Evolutionary conservation across 2,329 filamentous ascomycete species (phyloP).

Genomic region (Diaporthe ampelina): DNA sequence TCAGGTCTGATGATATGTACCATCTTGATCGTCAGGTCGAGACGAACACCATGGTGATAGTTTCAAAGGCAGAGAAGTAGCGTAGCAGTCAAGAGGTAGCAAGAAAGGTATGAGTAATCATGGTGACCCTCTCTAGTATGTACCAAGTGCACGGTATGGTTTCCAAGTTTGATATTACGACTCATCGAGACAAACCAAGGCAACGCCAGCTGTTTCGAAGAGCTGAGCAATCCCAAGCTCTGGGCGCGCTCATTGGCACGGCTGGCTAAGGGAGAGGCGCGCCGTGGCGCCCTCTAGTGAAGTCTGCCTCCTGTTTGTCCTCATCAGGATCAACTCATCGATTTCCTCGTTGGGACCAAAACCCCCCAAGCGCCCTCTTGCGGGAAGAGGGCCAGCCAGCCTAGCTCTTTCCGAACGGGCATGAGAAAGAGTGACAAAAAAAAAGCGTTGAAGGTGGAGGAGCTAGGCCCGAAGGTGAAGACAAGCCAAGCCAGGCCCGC

Average conservation of each 20-base stretch:
- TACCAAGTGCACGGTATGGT: no score
- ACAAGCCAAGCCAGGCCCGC: neutral
- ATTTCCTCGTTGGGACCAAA: conserved; percentile 9
- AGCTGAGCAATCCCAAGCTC: conserved; percentile 9
- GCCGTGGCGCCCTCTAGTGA: conserved; percentile 31
- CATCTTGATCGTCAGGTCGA: no score
- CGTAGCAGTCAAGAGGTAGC: no score
- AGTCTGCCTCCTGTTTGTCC: conserved; percentile 15
- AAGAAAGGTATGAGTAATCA: no score
- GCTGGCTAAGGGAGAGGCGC: conserved; percentile 24
- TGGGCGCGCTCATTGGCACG: conserved; percentile 22
- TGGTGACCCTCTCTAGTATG: no score
- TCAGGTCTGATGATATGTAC: no score
- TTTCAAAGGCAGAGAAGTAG: no score
- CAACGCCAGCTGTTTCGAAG: conserved; percentile 24
- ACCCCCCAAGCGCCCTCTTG: neutral
- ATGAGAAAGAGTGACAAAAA: neutral
- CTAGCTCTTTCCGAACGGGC: conserved; percentile 20
- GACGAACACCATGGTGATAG: no score
- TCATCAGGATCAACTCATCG: conserved; percentile 33
- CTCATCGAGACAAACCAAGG: neutral
- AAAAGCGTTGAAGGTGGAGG: conserved; percentile 12
- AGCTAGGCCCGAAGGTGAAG: conserved; percentile 20
- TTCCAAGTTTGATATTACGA: neutral
- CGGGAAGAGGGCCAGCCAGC: conserved; percentile 15